These are phyloP conservation scores for Penicillium polonicum DNA, from an alignment of 2,329 filamentous ascomycete genomes.

Conservation along the genomic window DNA sequence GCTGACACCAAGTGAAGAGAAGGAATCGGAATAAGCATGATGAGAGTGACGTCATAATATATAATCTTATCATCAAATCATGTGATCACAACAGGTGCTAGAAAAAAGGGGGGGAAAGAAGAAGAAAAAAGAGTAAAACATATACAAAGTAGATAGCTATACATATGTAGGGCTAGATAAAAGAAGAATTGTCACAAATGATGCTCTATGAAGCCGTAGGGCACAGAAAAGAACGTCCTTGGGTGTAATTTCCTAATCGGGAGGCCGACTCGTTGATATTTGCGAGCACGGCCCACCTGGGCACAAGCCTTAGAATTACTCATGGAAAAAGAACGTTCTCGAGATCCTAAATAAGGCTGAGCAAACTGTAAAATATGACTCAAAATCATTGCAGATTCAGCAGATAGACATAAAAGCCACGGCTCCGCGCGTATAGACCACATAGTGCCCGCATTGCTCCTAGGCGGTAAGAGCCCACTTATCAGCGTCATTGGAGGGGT, in stretches of 20 bases:
- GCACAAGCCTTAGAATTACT: neutral
- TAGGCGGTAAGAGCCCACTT: slow-evolving; percentile 20
- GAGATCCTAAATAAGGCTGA: neutral
- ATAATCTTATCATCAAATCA: too few relatives aligned
- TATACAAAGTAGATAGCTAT: neutral
- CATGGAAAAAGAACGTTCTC: neutral
- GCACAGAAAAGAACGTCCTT: neutral
- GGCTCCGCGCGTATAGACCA: neutral
- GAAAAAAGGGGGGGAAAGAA: too few relatives aligned
- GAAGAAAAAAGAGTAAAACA: neutral
- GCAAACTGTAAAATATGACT: neutral
- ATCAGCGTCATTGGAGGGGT: slow-evolving; percentile 24
- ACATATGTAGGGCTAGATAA: neutral
- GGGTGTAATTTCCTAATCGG: slow-evolving; percentile 2
- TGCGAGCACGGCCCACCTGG: slow-evolving; percentile 1
- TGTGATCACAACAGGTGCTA: too few relatives aligned
- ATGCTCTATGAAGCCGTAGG: neutral
- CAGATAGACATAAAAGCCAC: slow-evolving; percentile 3
- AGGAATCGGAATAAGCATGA: too few relatives aligned
- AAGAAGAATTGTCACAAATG: neutral
- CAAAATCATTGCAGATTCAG: neutral
- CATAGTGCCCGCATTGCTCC: slow-evolving; percentile 7
- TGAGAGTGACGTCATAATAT: too few relatives aligned
- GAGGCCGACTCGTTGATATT: slow-evolving; percentile 5
- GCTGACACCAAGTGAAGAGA: too few relatives aligned